Base-by-base conservation (phyloP, 2,329 filamentous ascomycete species). In the Aureobasidium musti region DNA sequence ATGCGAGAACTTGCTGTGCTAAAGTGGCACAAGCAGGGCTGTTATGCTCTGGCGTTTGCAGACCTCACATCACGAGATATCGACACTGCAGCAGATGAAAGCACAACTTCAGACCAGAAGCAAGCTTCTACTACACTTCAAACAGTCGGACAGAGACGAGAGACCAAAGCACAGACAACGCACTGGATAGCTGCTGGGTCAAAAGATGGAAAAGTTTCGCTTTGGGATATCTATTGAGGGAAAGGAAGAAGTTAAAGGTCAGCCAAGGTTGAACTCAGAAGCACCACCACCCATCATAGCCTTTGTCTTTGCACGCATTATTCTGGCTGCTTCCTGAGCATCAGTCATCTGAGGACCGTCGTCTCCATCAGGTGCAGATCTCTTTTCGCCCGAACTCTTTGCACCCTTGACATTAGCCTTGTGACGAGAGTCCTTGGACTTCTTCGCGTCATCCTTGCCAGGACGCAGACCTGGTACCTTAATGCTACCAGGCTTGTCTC, bases 171-270 rank as follows among this genome's bases (percentile, higher is more conserved):
- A 13, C 87, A 85, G 73, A 82, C 81, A 60, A 89, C 89, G 28
- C 94, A 98, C 77, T 98, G 94, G 93, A 77, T 98, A 61, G 95
- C 90, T 21, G 91, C 87, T 1, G 95, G 95, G 1, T 90, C 91
- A 65, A 99, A 98, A 77, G 95, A 98, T 79, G 95, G 94, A 21
- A 97, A 96, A 76, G 87, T 98, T 69, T 96, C 92, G 74, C 80
- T 99, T 71, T 99, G 95, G 95, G 91, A 97, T 79, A 88, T 98
- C 67, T 99, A 95, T 67, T 83, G 26, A 64, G 4, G 7, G 10
- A 23, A 41, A 26, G 11, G n/a, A 61, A 30, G 13, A 49, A 67
- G 33, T 64, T 63, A 7, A 67, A 67, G 1, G 33, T 67, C 21
- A 85, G 49, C 83, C 84, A 73, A 86, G 77, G 74, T 87, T 87